Base-by-base conservation (phyloP, 2,329 filamentous ascomycete species). In the Neurospora sp. region DNA sequence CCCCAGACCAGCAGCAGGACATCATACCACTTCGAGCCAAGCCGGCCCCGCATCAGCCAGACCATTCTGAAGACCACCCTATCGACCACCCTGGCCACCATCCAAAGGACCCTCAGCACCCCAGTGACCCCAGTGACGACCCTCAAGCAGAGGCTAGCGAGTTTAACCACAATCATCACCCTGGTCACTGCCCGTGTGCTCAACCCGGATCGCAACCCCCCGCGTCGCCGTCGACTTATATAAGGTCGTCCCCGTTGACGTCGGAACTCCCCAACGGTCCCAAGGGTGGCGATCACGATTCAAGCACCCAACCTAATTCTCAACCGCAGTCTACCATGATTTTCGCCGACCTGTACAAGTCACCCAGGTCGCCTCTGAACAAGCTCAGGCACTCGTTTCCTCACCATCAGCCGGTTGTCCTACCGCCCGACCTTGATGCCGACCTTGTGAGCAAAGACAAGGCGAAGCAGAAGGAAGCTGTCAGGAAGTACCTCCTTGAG, bases 361-460 rank as follows among this genome's bases (percentile, higher is more conserved):
- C 83, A 67, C 83, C 85, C 52, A 84, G 83, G 75, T 84, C 83
- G 52, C 84, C 85, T 10, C 79, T 87, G 69, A 81, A 82, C 70
- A 86, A 85, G 75, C 78, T 87, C 70, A 84, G 85, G 43, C 81
- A 81, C 69, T 75, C 78, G 66, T 71, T 78, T n/a, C 75, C 77
- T 28, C 72, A 72, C 62, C 46, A 72, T 77, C 75, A 74, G 77
- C 74, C 72, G 77, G 71, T 71, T 75, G 69, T 68, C 71, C 69
- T 73, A 75, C 71, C 77, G 75, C 69, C 80, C 62, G 81, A 88
- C 74, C 86, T 88, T 74, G 85, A 89, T 71, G 83, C 86, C 23
- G 88, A 90, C 75, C 81, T 90, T 6, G 78, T 88, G 67, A 89
- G 86, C 77, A 85, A 82, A 75, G 88, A 90, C 76, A 89, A 89